Evolutionary conservation across 2,329 filamentous ascomycete species (phyloP), one percentile per base, ranked within the genome.

Genomic region (Fusarium staphyleae): DNA sequence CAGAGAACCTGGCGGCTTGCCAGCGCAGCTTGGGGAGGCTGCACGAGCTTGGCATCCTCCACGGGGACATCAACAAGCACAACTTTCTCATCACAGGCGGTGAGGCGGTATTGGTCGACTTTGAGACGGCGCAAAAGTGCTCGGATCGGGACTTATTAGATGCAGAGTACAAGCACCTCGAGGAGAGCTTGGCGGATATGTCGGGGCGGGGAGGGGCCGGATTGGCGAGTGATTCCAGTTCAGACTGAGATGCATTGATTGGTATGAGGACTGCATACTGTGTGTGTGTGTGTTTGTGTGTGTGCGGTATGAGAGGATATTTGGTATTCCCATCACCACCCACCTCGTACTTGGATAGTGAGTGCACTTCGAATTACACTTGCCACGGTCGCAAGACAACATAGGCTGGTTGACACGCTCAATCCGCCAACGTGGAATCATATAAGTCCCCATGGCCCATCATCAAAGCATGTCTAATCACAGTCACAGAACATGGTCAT

Each of bases 51-150:
- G 70, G 67, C 5, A 72, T 74, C 34, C 65, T 69, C 42, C 69
- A 65, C 32, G 70, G 70, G 12, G 71, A 73, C 24, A 69, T 70
- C 56, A 72, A 72, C 62, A 73, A 67, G 54, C 60, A 69, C 48
- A 73, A 73, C 43, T 72, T 74, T 37, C 56, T 73, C 10, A 65
- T 73, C 19, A 59, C 62, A 13, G 59, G 58, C 14, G 48, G 63
- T 9, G 59, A 65, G 12, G 69, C 66, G 22, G 56, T 68, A 14
- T 45, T 73, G 24, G 55, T 72, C 13, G 71, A 73, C 48, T 72
- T 73, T 50, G 71, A 73, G 56, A 66, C 64, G 49, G 69, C 71
- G 9, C 55, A 69, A 58, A 66, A 60, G 45, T 68, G 62, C 33
- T 34, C 40, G 13, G 49, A 68, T 19, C 41, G 30, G 13, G 58